Evolutionary conservation across 441 rosid genomes (phyloP), one percentile per base, ranked within the genome.

Genomic region (Viola pubescens): DNA sequence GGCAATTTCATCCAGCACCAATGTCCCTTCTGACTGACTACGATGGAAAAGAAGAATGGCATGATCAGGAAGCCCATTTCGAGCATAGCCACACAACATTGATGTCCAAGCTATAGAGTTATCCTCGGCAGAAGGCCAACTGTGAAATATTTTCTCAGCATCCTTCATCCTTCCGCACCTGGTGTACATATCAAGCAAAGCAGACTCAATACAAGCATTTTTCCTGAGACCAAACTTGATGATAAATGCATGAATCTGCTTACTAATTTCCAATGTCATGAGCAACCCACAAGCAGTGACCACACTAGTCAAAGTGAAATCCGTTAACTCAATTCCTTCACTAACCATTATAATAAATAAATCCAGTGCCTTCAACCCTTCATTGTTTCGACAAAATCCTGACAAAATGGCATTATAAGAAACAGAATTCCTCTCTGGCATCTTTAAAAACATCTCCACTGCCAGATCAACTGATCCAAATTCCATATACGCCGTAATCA

Each of bases 91-190:
- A 75, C 94, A 75, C 9, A 89, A 48, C 59, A 89, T 79, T 8
- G 95, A 87, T 48, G 96, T 91, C 11, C 61, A 79, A 56, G 78
- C 69, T 49, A 86, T 68, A 0, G 85, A 75, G 66, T 26, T 78
- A 61, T 71, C 82, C 34, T 54, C 45, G 54, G 80, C 72, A 48
- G 70, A 66, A n/a, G 91, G 81, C 88, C 84, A 78, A 14, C 52
- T 74, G 9, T 37, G 48, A 68, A 78, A 82, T 73, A 91, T 80
- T 72, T 76, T 81, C 49, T 77, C 79, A 44, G 96, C 96, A 75
- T 85, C 92, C 2, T 19, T 66, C 84, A 85, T 83, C 71, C 95
- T 81, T 61, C 81, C 95, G 73, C 96, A 91, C 75, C 78, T 83
- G 41, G 85, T 69, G 74, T 78, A 85, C 95, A 87, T 88, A 71